A percentile compares a stretch with the other conserved stretches of the same genome.
Evolutionary conservation across 1,284 basidiomycete genomes (phyloP).

Genomic region (Irpex sp.): DNA sequence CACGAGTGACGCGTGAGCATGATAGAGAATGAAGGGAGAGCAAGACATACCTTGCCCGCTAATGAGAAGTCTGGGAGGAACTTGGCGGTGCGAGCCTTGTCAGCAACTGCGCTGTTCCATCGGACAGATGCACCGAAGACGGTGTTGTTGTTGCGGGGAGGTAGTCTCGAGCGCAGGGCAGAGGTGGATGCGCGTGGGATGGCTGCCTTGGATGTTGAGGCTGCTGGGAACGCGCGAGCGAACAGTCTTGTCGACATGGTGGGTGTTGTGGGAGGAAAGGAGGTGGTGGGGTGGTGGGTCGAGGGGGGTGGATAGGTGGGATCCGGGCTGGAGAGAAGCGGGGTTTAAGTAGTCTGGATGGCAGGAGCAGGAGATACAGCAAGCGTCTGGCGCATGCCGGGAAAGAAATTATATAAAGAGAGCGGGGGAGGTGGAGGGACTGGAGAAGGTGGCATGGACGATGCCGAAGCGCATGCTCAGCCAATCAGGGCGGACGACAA

Average conservation of each 20-base stretch:
- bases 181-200: slow-evolving; percentile 4
- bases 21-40: slow-evolving; percentile 1
- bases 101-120: slow-evolving; percentile 24
- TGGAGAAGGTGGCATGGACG: background rate
- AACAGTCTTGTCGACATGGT: slow-evolving; percentile 16
- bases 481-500: background rate
- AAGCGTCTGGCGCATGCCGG: background rate
- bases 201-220: background rate
- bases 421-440: background rate
- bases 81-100: slow-evolving; percentile 30
- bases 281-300: slow-evolving; percentile 7
- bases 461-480: background rate
- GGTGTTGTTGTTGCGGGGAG: slow-evolving; percentile 9
- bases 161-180: background rate
- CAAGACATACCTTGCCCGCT: slow-evolving; percentile 52
- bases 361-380: slow-evolving; percentile 11
- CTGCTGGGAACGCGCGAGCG: slow-evolving; percentile 20
- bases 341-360: slow-evolving; percentile 6
- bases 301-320: slow-evolving; percentile 3
- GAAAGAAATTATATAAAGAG: background rate
- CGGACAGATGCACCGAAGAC: slow-evolving; percentile 17
- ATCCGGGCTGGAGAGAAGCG: background rate
- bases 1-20: background rate
- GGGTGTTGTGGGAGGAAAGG: slow-evolving; percentile 1
- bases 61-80: slow-evolving; percentile 65